These are phyloP conservation scores for Solanum aculeatissimum DNA, from an alignment of 305 asterid genomes.

Conservation along the genomic window DNA sequence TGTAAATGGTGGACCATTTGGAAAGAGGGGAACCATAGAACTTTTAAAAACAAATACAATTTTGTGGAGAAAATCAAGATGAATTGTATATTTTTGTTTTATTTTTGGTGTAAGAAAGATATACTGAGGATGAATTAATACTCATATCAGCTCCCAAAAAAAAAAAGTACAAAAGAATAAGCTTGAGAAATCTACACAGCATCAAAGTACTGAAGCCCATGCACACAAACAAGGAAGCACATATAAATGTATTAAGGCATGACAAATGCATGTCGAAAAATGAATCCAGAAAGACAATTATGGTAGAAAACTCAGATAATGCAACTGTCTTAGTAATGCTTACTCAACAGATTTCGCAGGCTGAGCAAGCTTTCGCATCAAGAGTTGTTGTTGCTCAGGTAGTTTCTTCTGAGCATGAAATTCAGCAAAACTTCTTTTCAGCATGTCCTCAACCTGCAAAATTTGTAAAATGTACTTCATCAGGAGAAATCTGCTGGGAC, in stretches of 20 bases:
- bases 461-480: neutral
- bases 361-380: constrained; percentile 78
- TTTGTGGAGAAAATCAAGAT: neutral
- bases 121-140: neutral
- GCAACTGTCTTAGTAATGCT: constrained; percentile 18
- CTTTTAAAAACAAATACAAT: neutral
- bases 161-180: neutral
- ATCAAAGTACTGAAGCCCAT: neutral
- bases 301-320: neutral
- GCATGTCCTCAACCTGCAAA: constrained; percentile 97
- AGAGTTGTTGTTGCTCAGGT: constrained; percentile 82
- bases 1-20: neutral
- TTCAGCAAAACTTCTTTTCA: constrained; percentile 98
- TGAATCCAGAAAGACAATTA: neutral
- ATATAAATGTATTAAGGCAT: neutral
- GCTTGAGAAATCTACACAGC: neutral
- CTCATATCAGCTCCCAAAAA: neutral
- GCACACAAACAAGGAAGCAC: neutral
- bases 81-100: neutral
- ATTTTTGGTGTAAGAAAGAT: neutral
- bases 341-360: constrained; percentile 67
- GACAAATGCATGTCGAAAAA: neutral
- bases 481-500: neutral
- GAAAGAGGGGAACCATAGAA: neutral
- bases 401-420: constrained; percentile 97